These are phyloP conservation scores for Fusarium robinianum DNA, from an alignment of 2,329 filamentous ascomycete genomes.

Conservation along the genomic window DNA sequence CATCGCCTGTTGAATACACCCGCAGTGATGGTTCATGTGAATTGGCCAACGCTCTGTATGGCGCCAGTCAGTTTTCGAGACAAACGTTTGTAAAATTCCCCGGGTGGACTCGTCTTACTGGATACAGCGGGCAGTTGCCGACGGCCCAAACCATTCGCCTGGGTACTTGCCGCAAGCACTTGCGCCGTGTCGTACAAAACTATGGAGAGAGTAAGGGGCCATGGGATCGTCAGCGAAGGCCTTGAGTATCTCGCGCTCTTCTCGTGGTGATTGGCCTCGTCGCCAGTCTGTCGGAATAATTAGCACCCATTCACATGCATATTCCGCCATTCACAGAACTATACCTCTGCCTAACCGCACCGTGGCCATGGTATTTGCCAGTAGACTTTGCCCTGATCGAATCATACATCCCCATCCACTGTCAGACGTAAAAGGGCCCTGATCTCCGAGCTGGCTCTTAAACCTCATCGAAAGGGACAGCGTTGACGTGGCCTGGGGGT, in stretches of 20 bases:
- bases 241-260: slow-evolving; percentile 74
- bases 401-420: slow-evolving; percentile 99
- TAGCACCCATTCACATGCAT: no score
- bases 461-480: slow-evolving; percentile 86
- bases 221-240: slow-evolving; percentile 85
- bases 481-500: slow-evolving; percentile 69
- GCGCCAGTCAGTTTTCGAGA: slow-evolving; percentile 12
- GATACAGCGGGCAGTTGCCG: slow-evolving; percentile 90
- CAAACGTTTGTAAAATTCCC: no score
- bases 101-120: slow-evolving; percentile 64
- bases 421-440: slow-evolving; percentile 85
- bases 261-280: slow-evolving; percentile 57
- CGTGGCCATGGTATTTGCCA: slow-evolving; percentile 81
- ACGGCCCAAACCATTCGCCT: slow-evolving; percentile 99
- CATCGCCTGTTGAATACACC: slow-evolving; percentile 89
- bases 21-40: slow-evolving; percentile 67
- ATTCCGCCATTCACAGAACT: slow-evolving; percentile 26
- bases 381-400: slow-evolving; percentile 86
- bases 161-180: slow-evolving; percentile 89
- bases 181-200: slow-evolving; percentile 88
- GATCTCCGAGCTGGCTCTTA: slow-evolving; percentile 77
- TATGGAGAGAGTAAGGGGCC: slow-evolving; percentile 93
- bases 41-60: slow-evolving; percentile 71
- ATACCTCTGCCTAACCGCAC: slow-evolving; percentile 78
- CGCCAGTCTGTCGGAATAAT: slow-evolving; percentile 67